Conservation (phyloP, 495 filamentous ascomycete species). For the Apiosordaria backusii region DNA sequence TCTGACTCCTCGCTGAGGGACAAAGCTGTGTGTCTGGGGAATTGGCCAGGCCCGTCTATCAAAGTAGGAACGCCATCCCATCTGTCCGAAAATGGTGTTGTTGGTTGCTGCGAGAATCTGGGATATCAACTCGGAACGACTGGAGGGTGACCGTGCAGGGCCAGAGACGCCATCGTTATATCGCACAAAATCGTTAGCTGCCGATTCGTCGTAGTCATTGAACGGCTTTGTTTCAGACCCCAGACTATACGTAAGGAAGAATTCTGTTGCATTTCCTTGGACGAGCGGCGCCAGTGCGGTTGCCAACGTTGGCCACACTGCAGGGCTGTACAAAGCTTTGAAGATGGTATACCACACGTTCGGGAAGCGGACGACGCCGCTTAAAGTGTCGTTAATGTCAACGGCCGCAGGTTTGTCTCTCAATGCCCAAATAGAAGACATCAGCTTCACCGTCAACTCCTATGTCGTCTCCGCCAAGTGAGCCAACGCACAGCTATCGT, state of each 20-base stretch:
- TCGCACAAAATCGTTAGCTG: constrained; percentile 25
- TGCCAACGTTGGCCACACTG: constrained; percentile 35
- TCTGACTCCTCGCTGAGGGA: constrained; percentile 30
- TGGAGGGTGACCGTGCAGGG: not conserved
- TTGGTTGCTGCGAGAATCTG: not conserved
- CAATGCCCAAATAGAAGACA: constrained; percentile 26
- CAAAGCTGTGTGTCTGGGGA: constrained; percentile 38
- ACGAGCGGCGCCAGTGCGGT: constrained; percentile 35
- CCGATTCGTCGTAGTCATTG: constrained; percentile 7
- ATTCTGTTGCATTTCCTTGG: constrained; percentile 41
- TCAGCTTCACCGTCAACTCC: constrained; percentile 28
- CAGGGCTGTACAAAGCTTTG: constrained; percentile 36
- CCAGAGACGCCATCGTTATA: constrained; percentile 37
- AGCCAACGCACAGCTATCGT: constrained; percentile 34
- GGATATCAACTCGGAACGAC: constrained; percentile 13
- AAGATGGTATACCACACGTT: constrained; percentile 37
- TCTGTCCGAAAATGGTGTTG: constrained; percentile 13
- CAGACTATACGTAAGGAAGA: constrained; percentile 35
- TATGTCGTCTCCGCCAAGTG: constrained; percentile 29
- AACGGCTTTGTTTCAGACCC: not conserved
- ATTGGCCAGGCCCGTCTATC: constrained; percentile 38
- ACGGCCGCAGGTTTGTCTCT: constrained; percentile 36
- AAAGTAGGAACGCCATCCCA: constrained; percentile 24
- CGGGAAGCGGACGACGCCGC: constrained; percentile 39
- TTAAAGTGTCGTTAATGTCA: constrained; percentile 39